These are phyloP conservation scores for Stemphylium vesicarium DNA, from an alignment of 2,329 filamentous ascomycete genomes.

Conservation along the genomic window DNA sequence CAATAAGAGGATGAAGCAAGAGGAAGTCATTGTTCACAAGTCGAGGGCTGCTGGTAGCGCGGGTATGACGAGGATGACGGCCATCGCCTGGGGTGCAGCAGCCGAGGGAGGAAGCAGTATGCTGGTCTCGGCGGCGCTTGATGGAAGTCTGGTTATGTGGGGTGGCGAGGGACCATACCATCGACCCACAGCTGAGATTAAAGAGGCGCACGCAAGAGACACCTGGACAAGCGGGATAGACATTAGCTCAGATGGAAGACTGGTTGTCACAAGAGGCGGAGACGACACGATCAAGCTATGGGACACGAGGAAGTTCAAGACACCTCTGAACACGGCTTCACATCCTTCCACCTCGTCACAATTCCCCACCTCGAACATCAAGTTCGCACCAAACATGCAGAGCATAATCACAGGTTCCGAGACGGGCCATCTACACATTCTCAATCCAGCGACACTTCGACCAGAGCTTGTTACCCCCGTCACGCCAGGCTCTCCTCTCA, in stretches of 20 bases:
- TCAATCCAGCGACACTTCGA: conserved; percentile 89
- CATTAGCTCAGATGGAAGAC: conserved; percentile 86
- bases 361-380: conserved; percentile 84
- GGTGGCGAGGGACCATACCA: conserved; percentile 84
- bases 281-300: conserved; percentile 94
- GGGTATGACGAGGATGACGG: conserved; percentile 91
- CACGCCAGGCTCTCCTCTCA: conserved; percentile 82
- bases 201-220: conserved; percentile 78
- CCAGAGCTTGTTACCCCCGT: conserved; percentile 86
- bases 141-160: conserved; percentile 93
- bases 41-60: conserved; percentile 86
- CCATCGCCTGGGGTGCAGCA: conserved; percentile 82
- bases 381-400: conserved; percentile 82
- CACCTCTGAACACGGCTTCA: conserved; percentile 78
- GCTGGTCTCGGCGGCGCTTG: conserved; percentile 81
- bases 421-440: conserved; percentile 84
- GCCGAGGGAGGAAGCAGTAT: conserved; percentile 78
- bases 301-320: conserved; percentile 96
- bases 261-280: conserved; percentile 88
- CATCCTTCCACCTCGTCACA: conserved; percentile 84
- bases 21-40: conserved; percentile 94
- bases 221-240: conserved; percentile 94
- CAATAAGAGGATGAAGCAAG: conserved; percentile 87
- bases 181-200: conserved; percentile 81
- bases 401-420: conserved; percentile 89